Percentiles rank a stretch among this genome's conserved stretches.
Evolutionary conservation across 2,329 filamentous ascomycete species (phyloP).

Genomic region (Triangularia setosa): DNA sequence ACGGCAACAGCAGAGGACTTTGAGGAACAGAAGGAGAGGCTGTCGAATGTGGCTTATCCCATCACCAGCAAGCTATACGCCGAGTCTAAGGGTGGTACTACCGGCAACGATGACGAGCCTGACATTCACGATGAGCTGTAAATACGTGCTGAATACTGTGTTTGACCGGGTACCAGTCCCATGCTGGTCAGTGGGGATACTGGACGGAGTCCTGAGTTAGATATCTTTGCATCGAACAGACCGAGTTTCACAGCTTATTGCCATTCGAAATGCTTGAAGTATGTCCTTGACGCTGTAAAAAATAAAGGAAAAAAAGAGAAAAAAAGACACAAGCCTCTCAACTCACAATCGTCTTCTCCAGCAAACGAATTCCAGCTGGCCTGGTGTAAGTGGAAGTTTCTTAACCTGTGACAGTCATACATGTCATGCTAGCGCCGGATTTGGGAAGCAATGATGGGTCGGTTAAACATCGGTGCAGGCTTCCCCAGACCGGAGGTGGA

Average conservation of each 20-base stretch:
- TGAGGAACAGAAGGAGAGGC: constrained; percentile 98
- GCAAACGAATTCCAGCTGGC: not conserved
- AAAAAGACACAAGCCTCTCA: not conserved
- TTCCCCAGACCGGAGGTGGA: constrained; percentile 8
- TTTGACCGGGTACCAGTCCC: not conserved
- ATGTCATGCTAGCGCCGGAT: not conserved
- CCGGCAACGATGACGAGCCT: not conserved
- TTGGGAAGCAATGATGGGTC: not conserved
- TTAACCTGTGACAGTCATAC: not conserved
- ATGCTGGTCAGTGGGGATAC: not conserved
- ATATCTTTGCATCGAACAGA: not conserved
- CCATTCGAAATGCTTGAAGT: not conserved
- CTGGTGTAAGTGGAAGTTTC: not conserved
- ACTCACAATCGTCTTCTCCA: not conserved
- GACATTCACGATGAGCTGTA: constrained; percentile 16
- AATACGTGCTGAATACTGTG: not conserved
- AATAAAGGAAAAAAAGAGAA: no score
- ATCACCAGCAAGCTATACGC: constrained; percentile 96
- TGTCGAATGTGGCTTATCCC: constrained; percentile 90
- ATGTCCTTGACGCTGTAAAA: no score
- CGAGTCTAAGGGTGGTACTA: constrained; percentile 42
- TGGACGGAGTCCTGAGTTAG: not conserved
- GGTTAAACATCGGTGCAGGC: constrained; percentile 4
- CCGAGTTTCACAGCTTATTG: not conserved
- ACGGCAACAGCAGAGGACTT: constrained; percentile 80